Evolutionary conservation across 495 filamentous ascomycete species (phyloP), one percentile per base, ranked within the genome.

Genomic region (Bathelium albidoporum): DNA sequence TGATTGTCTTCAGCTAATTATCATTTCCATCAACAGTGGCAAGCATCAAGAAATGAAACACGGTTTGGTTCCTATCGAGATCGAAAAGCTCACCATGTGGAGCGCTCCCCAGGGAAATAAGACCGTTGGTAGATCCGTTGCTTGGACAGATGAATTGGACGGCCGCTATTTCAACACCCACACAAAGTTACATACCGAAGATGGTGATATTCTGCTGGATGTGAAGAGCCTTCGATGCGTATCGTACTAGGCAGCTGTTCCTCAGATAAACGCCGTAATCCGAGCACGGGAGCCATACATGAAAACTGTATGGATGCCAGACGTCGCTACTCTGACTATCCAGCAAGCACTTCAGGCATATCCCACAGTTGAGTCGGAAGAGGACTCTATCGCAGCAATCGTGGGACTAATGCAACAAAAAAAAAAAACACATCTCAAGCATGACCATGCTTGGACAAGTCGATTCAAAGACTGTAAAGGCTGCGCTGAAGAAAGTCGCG

Each of bases 111-210:
- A 45, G 29, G 14, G 36, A 52, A 53, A 26, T 14, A 39, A 52
- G 29, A 26, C 60, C 18, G n/a, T 24, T 52, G 60, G 44, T 12
- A 14, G 26, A 14, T 39, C 60, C 4, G 24, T 62, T 34, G 44
- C 60, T 3, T 62, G 43, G 36, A 62, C 60, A 39, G 60, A 62
- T 32, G 43, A 49, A 14, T 31, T 52, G n/a, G 18, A 55, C 26
- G 60, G 60, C 22, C 60, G 60, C 24, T 62, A 62, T 32, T 53
- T 62, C 43, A 62, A 62, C 29, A 52, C 43, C 31, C 18, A 62
- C 60, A 62, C 60, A 24, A 52, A 53, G 36, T 32, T 62, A 24
- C 18, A 20, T 24, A n/a, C n/a, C 16, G 20, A 32, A 10, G 18
- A 3, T 53, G 60, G 44, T 12, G 31, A 55, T 12, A 20, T 53